Percentiles rank a stretch among this genome's conserved stretches.
phyloP scores from a whole-genome alignment of 306 rosid genomes.

The Adenanthera pavonina region DNA sequence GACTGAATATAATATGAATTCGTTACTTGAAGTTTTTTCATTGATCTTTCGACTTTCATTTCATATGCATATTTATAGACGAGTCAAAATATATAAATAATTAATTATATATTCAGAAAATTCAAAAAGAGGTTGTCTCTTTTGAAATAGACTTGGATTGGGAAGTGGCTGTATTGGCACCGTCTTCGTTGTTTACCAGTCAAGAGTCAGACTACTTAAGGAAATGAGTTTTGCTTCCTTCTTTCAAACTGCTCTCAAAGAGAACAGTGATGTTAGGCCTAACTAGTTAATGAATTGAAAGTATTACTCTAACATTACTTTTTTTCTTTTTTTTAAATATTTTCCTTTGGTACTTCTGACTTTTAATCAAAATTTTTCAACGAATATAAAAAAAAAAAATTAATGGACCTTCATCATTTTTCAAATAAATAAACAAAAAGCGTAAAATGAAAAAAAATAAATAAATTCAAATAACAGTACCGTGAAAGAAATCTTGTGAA shows the following conservation, averaged over 20 bases:
- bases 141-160: neutral
- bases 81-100: no score
- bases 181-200: neutral
- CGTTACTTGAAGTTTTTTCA: no score
- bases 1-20: no score
- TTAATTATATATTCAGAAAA: no score
- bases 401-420: no score
- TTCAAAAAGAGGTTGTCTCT: neutral
- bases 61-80: no score
- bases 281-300: neutral
- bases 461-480: no score
- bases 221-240: neutral
- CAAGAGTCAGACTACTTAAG: neutral
- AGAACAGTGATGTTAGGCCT: neutral
- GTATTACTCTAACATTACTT: neutral
- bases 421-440: no score
- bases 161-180: neutral
- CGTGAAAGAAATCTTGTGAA: no score
- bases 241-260: neutral
- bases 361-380: neutral
- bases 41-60: no score
- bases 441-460: no score
- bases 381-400: neutral
- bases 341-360: neutral
- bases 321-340: no score